A percentile compares a stretch with the other conserved stretches of the same genome.
phyloP scores from a whole-genome alignment of 2,329 filamentous ascomycete genomes.

The Mycosphaerella sp. region DNA sequence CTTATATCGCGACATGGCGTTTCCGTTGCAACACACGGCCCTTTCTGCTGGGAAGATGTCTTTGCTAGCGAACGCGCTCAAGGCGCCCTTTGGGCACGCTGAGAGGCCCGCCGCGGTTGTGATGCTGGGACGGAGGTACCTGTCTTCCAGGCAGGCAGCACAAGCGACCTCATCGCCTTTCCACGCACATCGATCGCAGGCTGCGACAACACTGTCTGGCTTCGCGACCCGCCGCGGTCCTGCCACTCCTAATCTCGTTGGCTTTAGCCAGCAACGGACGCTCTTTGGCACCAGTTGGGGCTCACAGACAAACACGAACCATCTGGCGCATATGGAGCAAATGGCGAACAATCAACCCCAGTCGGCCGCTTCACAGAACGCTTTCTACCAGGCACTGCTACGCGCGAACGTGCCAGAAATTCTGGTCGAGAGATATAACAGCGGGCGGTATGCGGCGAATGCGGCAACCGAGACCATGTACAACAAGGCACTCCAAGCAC shows the following conservation, averaged over 20 bases:
- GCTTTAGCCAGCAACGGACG: constrained; percentile 40
- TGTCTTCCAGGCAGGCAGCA: constrained; percentile 23
- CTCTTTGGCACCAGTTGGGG: constrained; percentile 38
- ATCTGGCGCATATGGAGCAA: constrained; percentile 81
- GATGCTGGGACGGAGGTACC: constrained; percentile 30
- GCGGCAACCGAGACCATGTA: constrained; percentile 71
- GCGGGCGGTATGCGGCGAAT: constrained; percentile 77
- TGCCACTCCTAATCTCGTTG: constrained; percentile 24
- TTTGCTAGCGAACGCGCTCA: constrained; percentile 35
- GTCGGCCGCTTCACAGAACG: constrained; percentile 82
- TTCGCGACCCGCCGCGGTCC: constrained; percentile 20
- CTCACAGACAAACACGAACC: constrained; percentile 43
- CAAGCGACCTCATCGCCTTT: constrained; percentile 9
- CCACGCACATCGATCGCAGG: constrained; percentile 33
- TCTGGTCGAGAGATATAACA: constrained; percentile 81
- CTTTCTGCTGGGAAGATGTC: constrained; percentile 35
- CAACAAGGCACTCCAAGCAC: constrained; percentile 61
- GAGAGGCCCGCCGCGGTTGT: not conserved
- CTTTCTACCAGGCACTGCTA: constrained; percentile 86
- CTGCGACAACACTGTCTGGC: constrained; percentile 34
- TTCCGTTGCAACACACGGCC: constrained; percentile 46
- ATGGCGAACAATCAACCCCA: constrained; percentile 86
- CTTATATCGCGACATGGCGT: constrained; percentile 41
- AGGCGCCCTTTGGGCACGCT: constrained; percentile 22
- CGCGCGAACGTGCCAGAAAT: constrained; percentile 92